These are phyloP conservation scores for Beauveria caledonica DNA, from an alignment of 2,329 filamentous ascomycete genomes.

Conservation along the genomic window DNA sequence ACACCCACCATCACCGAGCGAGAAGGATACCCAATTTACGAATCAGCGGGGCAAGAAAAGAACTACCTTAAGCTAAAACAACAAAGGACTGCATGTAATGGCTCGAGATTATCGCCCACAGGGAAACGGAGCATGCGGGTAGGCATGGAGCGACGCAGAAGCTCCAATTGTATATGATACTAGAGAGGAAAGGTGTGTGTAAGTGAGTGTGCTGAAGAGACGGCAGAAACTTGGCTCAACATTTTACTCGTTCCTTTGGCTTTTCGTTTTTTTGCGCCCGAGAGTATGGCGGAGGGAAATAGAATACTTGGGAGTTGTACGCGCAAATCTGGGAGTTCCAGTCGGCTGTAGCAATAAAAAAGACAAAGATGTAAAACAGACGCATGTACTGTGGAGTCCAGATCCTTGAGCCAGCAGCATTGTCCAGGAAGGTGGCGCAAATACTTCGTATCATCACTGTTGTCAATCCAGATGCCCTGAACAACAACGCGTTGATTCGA, in stretches of 20 bases:
- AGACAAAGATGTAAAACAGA: not conserved
- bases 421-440: too few relatives aligned
- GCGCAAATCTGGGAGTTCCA: not conserved
- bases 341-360: slow-evolving; percentile 7
- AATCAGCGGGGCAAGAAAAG: not conserved
- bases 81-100: slow-evolving; percentile 4
- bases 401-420: too few relatives aligned
- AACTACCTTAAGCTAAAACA: not conserved
- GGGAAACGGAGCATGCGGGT: not conserved
- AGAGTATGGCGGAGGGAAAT: not conserved
- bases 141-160: slow-evolving; percentile 11
- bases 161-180: slow-evolving; percentile 31
- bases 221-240: not conserved
- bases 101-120: slow-evolving; percentile 1
- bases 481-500: too few relatives aligned
- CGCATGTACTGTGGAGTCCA: too few relatives aligned
- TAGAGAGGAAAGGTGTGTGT: slow-evolving; percentile 11
- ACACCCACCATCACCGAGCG: not conserved
- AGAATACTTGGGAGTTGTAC: not conserved
- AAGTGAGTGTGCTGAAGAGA: not conserved
- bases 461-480: too few relatives aligned
- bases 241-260: not conserved
- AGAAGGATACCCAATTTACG: not conserved
- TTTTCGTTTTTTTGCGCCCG: not conserved
- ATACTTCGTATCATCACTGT: too few relatives aligned